Conservation (phyloP, 2,329 filamentous ascomycete species). For the Aciculosporium take region DNA sequence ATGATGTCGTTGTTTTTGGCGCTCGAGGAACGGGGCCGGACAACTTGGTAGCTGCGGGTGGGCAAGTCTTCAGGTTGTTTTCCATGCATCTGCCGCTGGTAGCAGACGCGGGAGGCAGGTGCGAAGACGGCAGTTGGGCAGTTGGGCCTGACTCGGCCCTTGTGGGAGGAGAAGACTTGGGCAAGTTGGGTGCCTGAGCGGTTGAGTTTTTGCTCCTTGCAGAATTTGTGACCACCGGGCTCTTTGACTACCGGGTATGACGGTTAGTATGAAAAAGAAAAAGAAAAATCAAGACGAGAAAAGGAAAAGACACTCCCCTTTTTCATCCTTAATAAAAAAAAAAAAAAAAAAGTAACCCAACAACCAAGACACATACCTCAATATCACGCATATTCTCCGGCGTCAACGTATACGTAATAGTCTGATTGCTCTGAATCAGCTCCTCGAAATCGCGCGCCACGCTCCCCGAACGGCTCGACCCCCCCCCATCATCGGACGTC, state of each 20-base stretch:
- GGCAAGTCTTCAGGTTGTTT: constrained; percentile 1
- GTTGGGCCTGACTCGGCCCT: constrained; percentile 20
- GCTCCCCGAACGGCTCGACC: constrained; percentile 35
- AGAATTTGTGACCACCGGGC: constrained; percentile 27
- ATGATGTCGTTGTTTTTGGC: too few species aligned
- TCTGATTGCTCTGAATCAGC: constrained; percentile 68
- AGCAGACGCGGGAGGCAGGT: constrained; percentile 4
- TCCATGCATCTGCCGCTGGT: constrained; percentile 7
- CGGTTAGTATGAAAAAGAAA: neutral
- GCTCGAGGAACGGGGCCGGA: constrained; percentile 11
- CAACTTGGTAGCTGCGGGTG: constrained; percentile 3
- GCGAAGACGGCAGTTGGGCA: constrained; percentile 11
- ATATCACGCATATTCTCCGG: constrained; percentile 66
- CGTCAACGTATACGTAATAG: constrained; percentile 69
- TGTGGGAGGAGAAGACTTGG: constrained; percentile 35
- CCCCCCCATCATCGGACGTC: constrained; percentile 48
- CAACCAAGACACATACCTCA: too few species aligned
- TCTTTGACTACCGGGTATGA: constrained; percentile 20
- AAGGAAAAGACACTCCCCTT: too few species aligned
- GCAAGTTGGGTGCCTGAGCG: constrained; percentile 24
- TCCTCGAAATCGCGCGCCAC: constrained; percentile 61
- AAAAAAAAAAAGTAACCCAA: constrained; percentile 9
- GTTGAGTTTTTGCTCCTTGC: constrained; percentile 33
- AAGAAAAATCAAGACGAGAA: neutral
- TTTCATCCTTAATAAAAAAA: too few species aligned